These are phyloP conservation scores for Aspergillus sp. DNA, from an alignment of 2,329 filamentous ascomycete genomes.

Conservation along the genomic window DNA sequence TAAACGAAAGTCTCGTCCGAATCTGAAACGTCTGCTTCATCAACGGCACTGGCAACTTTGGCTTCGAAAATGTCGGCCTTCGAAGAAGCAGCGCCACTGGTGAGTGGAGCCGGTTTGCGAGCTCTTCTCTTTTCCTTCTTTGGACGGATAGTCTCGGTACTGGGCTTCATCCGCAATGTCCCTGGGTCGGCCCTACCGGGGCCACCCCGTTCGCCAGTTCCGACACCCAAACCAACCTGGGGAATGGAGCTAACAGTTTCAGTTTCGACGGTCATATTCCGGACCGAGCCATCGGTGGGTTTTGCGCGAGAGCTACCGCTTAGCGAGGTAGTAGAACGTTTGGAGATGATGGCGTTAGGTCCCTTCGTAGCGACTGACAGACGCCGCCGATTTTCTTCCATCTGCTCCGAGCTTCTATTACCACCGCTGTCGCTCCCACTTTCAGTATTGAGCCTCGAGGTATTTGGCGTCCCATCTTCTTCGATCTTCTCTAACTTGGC, in stretches of 20 bases:
- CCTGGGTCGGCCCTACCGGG: slow-evolving; percentile 65
- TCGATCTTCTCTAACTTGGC: slow-evolving; percentile 36
- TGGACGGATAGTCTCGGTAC: slow-evolving; percentile 92
- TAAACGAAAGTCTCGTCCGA: slow-evolving; percentile 99
- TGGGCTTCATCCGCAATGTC: slow-evolving; percentile 81
- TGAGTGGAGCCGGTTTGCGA: slow-evolving; percentile 67
- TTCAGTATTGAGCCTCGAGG: slow-evolving; percentile 53
- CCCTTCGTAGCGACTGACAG: slow-evolving; percentile 40
- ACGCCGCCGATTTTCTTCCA: slow-evolving; percentile 38
- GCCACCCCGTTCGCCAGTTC: slow-evolving; percentile 53
- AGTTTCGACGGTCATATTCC: slow-evolving; percentile 96
- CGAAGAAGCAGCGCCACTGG: slow-evolving; percentile 66
- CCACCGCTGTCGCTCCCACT: slow-evolving; percentile 58
- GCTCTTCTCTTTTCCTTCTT: slow-evolving; percentile 88
- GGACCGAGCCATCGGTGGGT: slow-evolving; percentile 69
- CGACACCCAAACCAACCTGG: slow-evolving; percentile 71
- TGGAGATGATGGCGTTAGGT: slow-evolving; percentile 56
- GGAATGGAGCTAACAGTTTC: slow-evolving; percentile 92
- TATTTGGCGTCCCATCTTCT: slow-evolving; percentile 40
- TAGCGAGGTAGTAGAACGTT: slow-evolving; percentile 69
- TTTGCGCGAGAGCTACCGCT: slow-evolving; percentile 60
- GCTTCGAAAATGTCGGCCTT: slow-evolving; percentile 99
- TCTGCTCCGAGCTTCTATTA: slow-evolving; percentile 36
- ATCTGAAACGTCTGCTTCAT: slow-evolving; percentile 94
- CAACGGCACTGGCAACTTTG: slow-evolving; percentile 91